Base-by-base conservation (phyloP, 116 monocot genomes). In the Papilionanthe hybrid region DNA sequence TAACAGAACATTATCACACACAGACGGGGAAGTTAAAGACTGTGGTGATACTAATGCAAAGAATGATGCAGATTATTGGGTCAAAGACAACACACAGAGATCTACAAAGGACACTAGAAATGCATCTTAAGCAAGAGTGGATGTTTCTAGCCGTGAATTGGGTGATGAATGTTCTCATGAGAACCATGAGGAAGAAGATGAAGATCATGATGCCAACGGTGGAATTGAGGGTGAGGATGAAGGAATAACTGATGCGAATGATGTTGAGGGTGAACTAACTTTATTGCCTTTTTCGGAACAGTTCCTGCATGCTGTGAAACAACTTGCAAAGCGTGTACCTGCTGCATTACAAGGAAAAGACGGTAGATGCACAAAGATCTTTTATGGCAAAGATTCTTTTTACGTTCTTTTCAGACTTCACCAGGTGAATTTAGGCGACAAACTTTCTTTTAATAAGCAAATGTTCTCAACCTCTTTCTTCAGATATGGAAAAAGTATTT, bases 221-320 rank as follows among this genome's bases (percentile, higher is more conserved):
- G 95, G 94, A 87, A 98, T 95, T 83, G 94, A 98, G 85, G 94
- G 94, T 55, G 94, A 95, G 80, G 98, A 90, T 74, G 98, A 95
- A 81, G 93, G 91, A 79, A 90, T 86, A 75, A 86, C 86, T 57
- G 90, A 93, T 84, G 87, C 80, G 49, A 85, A 88, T 82, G 93
- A 91, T 77, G 87, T 66, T 49, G 93, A 93, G 43, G 90, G 82
- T 75, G 92, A 90, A 29, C 85, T 86, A 49, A 84, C 88, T 22
- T 87, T 85, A 29, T 77, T 93, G 25, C 79, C 92, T 25, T 86
- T 84, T 75, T 88, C 92, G 1, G 99, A 99, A 67, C 87, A 89
- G 53, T 86, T 86, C 73, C 68, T 87, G 47, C 75, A 85, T 77
- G 84, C 84, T 7, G 95, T 83, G 12, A 94, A 95, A 79, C 99